Base-by-base conservation (phyloP, 345 rosid genomes). In the Arabidopsis arenosa region DNA sequence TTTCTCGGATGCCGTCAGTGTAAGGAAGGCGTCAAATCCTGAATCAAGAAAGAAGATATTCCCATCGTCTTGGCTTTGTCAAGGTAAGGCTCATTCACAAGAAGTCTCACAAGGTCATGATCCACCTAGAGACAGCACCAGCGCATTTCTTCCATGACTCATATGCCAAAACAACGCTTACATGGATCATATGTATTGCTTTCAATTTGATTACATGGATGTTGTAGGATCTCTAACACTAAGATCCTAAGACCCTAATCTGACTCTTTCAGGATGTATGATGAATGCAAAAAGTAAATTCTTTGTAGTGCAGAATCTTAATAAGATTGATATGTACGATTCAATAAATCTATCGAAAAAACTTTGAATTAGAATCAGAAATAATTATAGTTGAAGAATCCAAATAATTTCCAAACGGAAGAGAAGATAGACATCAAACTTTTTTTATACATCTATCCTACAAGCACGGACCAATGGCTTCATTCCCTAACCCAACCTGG, bases 391-490 rank as follows among this genome's bases (percentile, higher is more conserved):
- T 40, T 47, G 23, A 57, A 72, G 55, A 49, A 57, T 72, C 55
- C 63, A 64, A 52, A 64, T 37, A 60, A 75, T 9, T 49, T 64
- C 30, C 39, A 21, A 57, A 63, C 14, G 5, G 14, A 65, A 64
- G 62, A 48, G 37, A 71, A 71, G 80, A 71, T 65, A 72, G 77
- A 77, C 67, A 70, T 63, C 44, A 37, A 39, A 39, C 32, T 28
- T n/a, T 5, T 32, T 59, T 45, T 69, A 69, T 66, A 78, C 76
- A 77, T 77, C 72, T 77, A 76, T 54, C 75, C 71, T 70, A 77
- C 44, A 64, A 77, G 76, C 63, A 77, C 80, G 80, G 80, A 77
- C 80, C 80, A 77, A 71, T 71, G 67, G 80, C 80, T 77, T 77
- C 80, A 77, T 64, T 71, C 80, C 80, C 59, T 58, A 66, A 69